Conservation (phyloP, 1,139 yeast genomes). For the Hyphopichia khmerensis region DNA sequence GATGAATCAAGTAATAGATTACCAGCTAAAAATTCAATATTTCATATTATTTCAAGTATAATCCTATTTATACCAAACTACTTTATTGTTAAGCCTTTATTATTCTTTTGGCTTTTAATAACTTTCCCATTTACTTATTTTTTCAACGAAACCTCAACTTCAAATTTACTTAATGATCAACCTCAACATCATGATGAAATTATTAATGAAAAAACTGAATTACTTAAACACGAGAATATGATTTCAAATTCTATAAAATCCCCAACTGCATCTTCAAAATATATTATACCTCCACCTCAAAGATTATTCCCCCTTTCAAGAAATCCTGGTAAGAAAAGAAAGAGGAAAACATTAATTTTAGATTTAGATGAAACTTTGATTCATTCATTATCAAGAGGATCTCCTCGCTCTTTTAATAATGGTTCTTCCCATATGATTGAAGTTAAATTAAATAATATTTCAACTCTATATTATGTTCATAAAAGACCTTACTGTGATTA, state of each 20-base stretch:
- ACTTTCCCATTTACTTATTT: constrained; percentile 51
- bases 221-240: constrained; percentile 38
- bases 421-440: constrained; percentile 76
- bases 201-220: constrained; percentile 38
- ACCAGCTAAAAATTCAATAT: background rate
- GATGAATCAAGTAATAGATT: background rate
- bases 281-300: constrained; percentile 50
- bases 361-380: constrained; percentile 94
- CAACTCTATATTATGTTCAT: constrained; percentile 85
- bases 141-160: constrained; percentile 13
- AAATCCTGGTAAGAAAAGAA: constrained; percentile 36
- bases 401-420: constrained; percentile 44
- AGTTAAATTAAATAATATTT: constrained; percentile 65
- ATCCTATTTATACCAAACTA: constrained; percentile 42
- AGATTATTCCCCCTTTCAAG: constrained; percentile 43
- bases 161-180: constrained; percentile 7
- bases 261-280: constrained; percentile 52
- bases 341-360: constrained; percentile 69
- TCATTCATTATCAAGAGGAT: constrained; percentile 77
- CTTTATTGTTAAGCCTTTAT: constrained; percentile 44
- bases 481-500: constrained; percentile 90
- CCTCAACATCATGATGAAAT: constrained; percentile 3
- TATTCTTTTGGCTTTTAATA: constrained; percentile 40
- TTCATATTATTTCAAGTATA: background rate
- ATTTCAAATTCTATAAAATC: constrained; percentile 53